Conservation (phyloP, 106 monocot genomes). For the Amphibolis antarctica region DNA sequence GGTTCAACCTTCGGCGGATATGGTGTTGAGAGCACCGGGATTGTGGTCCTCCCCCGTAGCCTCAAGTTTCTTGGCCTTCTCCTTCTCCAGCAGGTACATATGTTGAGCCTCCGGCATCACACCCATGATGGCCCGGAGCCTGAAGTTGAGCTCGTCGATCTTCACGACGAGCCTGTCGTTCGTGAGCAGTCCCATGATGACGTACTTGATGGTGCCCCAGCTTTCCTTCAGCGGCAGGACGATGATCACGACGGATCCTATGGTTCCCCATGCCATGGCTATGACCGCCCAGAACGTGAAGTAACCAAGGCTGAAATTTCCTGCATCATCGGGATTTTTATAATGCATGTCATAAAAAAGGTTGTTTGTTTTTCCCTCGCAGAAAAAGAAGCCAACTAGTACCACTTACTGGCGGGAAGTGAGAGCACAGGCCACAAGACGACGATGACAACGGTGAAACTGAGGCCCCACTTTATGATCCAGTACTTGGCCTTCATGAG, state of each 20-base stretch:
- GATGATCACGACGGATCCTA: constrained; percentile 79
- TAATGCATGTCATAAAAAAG: no score
- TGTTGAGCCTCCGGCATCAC: constrained; percentile 58
- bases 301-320: constrained; percentile 60
- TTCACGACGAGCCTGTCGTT: constrained; percentile 45
- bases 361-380: not conserved
- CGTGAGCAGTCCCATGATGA: constrained; percentile 72
- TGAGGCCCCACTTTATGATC: constrained; percentile 82
- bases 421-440: constrained; percentile 77
- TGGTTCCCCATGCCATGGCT: constrained; percentile 69
- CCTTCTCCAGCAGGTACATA: constrained; percentile 45
- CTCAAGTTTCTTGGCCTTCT: constrained; percentile 54
- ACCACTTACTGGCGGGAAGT: constrained; percentile 81
- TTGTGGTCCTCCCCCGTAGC: constrained; percentile 13
- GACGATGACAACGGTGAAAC: constrained; percentile 62
- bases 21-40: not conserved
- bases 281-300: constrained; percentile 92
- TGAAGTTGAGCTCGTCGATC: constrained; percentile 64
- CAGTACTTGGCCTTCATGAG: constrained; percentile 66
- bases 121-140: constrained; percentile 48
- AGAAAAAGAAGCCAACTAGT: not conserved
- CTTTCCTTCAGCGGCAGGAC: constrained; percentile 67
- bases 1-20: not conserved
- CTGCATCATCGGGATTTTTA: no score
- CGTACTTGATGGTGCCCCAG: constrained; percentile 56